phyloP scores from a whole-genome alignment of 2,329 filamentous ascomycete species.

The Endothia cerciana region DNA sequence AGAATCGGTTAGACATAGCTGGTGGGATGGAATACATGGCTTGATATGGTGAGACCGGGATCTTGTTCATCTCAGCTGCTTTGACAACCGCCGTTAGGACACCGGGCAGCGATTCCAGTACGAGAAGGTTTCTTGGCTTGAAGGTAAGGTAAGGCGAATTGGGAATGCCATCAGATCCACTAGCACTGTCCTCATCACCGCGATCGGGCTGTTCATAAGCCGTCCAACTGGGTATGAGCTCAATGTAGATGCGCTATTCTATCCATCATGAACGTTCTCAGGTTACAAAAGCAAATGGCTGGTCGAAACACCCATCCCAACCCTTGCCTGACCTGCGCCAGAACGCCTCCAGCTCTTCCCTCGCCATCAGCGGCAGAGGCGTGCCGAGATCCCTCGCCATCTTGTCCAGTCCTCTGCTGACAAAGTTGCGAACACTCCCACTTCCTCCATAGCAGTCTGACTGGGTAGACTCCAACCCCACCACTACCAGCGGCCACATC shows the following conservation, averaged over 20 bases:
- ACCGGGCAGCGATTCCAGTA: too few species aligned
- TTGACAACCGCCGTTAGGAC: too few species aligned
- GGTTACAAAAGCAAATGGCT: conserved; percentile 37
- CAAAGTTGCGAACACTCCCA: conserved; percentile 34
- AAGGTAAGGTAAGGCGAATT: too few species aligned
- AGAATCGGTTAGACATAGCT: too few species aligned
- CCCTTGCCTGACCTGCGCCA: conserved; percentile 38
- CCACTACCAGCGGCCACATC: conserved; percentile 43
- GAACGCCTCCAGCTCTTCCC: conserved; percentile 39
- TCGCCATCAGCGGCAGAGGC: conserved; percentile 38
- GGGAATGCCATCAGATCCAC: too few species aligned
- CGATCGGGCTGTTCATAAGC: too few species aligned
- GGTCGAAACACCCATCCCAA: conserved; percentile 46
- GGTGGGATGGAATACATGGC: neutral
- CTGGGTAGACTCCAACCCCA: conserved; percentile 39
- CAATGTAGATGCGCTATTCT: too few species aligned
- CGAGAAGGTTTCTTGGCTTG: too few species aligned
- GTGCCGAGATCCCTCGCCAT: conserved; percentile 37
- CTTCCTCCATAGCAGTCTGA: conserved; percentile 6
- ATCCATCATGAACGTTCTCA: neutral
- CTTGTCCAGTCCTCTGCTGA: conserved; percentile 34
- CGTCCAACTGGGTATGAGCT: too few species aligned
- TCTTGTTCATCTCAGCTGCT: too few species aligned
- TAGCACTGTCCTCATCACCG: too few species aligned
- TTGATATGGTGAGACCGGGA: neutral